A percentile compares a stretch with the other conserved stretches of the same genome.
Conservation (phyloP, 2,329 filamentous ascomycete species). For the Ustulina deusta region DNA sequence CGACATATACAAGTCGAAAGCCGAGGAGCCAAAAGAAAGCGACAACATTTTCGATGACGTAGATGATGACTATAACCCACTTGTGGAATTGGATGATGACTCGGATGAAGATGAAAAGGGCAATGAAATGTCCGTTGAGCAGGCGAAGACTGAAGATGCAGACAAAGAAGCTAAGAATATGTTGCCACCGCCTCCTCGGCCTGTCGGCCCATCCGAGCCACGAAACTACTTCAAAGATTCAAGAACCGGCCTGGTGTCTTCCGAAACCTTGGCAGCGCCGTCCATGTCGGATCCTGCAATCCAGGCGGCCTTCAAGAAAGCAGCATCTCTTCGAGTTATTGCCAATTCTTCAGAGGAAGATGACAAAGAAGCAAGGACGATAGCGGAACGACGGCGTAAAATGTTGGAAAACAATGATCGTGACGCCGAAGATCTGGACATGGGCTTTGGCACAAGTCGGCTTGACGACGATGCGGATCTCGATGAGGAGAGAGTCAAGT, state of each 20-base stretch:
- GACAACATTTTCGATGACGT: slow-evolving; percentile 76
- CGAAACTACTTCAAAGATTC: slow-evolving; percentile 74
- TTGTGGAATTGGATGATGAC: slow-evolving; percentile 66
- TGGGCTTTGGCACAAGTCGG: slow-evolving; percentile 91
- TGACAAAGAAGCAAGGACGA: slow-evolving; percentile 63
- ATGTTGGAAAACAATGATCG: slow-evolving; percentile 80
- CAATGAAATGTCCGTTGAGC: slow-evolving; percentile 43
- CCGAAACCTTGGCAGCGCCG: slow-evolving; percentile 63
- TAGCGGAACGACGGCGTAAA: slow-evolving; percentile 76
- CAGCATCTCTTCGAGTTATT: slow-evolving; percentile 72
- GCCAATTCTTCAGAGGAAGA: slow-evolving; percentile 56
- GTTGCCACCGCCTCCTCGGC: slow-evolving; percentile 63
- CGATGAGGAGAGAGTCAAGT: slow-evolving; percentile 73
- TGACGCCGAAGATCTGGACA: slow-evolving; percentile 90
- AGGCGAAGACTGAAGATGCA: slow-evolving; percentile 38
- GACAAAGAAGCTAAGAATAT: slow-evolving; percentile 45
- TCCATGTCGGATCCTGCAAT: slow-evolving; percentile 81
- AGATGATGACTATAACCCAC: slow-evolving; percentile 75
- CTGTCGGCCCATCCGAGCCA: slow-evolving; percentile 51
- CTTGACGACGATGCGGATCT: slow-evolving; percentile 90
- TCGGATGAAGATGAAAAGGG: slow-evolving; percentile 56
- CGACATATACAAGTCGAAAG: slow-evolving; percentile 65
- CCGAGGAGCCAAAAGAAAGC: slow-evolving; percentile 63
- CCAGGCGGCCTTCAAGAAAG: slow-evolving; percentile 86
- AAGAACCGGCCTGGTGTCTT: slow-evolving; percentile 65